A percentile compares a stretch with the other conserved stretches of the same genome.
phyloP scores from a whole-genome alignment of 805 yeast species.

The Kuraishia piskuri region DNA sequence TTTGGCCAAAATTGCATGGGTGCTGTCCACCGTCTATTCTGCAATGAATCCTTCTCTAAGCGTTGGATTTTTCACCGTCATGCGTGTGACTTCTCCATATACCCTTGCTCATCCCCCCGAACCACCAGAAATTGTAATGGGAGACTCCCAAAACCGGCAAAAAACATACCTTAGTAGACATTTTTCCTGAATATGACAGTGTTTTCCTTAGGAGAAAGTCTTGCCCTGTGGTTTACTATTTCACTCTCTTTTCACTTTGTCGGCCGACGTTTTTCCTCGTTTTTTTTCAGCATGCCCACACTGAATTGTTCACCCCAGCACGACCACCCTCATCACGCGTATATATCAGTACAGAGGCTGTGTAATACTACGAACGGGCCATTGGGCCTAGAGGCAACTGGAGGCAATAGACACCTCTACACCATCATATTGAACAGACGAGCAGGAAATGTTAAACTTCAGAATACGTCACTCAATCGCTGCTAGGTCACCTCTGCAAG shows the following conservation, averaged over 20 bases:
- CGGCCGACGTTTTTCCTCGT: not conserved
- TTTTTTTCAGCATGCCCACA: not conserved
- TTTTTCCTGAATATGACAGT: not conserved
- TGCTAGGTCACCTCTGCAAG: no score
- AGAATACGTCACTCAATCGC: no score
- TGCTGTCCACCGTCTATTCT: no score
- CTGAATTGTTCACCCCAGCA: not conserved
- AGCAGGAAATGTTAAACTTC: no score
- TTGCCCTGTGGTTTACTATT: not conserved
- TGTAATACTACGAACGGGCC: not conserved
- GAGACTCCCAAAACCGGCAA: no score
- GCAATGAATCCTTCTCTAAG: not conserved
- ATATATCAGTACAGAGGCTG: not conserved
- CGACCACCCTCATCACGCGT: not conserved
- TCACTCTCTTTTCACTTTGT: not conserved
- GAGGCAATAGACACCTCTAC: no score
- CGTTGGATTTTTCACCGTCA: conserved; percentile 18
- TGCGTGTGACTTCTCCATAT: conserved; percentile 8
- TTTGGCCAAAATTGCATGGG: no score
- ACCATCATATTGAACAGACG: no score
- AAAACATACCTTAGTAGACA: not conserved
- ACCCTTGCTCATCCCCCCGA: not conserved
- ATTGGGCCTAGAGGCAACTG: not conserved
- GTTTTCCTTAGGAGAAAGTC: not conserved
- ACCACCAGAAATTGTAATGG: no score